phyloP scores from a whole-genome alignment of 345 rosid genomes.

The Microthlaspi erraticum region DNA sequence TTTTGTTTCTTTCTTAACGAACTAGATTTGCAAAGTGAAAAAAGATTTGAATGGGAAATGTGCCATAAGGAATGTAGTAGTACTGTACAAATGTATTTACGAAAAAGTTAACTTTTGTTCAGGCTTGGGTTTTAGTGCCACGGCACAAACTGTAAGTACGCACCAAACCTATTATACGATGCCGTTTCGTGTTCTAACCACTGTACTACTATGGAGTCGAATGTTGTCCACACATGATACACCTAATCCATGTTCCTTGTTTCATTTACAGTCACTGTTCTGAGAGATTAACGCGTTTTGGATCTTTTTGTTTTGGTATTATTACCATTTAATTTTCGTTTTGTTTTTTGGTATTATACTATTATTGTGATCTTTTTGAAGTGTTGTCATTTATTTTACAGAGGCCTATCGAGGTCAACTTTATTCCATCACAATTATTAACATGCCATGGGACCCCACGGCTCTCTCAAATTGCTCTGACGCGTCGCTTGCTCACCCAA shows the following conservation, averaged over 20 bases:
- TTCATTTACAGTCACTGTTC: constrained; percentile 25
- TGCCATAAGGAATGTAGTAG: background rate
- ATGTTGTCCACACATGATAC: constrained; percentile 36
- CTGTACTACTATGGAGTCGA: background rate
- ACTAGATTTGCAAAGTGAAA: too few relatives aligned
- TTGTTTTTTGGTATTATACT: background rate
- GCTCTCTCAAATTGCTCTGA: constrained; percentile 34
- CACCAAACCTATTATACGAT: background rate
- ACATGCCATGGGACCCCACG: constrained; percentile 34
- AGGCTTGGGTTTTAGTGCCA: background rate
- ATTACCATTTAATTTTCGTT: too few relatives aligned
- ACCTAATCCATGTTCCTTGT: constrained; percentile 30
- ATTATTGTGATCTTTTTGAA: constrained; percentile 22
- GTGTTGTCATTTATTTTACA: constrained; percentile 23
- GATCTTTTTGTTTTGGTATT: constrained; percentile 1
- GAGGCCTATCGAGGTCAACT: constrained; percentile 35
- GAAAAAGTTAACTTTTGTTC: background rate
- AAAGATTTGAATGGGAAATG: background rate
- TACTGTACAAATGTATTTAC: background rate
- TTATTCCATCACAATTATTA: constrained; percentile 14
- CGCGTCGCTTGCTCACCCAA: constrained; percentile 31
- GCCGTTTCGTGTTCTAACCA: background rate
- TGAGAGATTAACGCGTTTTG: constrained; percentile 30
- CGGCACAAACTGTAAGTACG: background rate
- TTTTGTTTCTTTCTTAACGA: background rate